These are phyloP conservation scores for Entoloma clypeatum DNA, from an alignment of 1,284 basidiomycete genomes.

Conservation along the genomic window DNA sequence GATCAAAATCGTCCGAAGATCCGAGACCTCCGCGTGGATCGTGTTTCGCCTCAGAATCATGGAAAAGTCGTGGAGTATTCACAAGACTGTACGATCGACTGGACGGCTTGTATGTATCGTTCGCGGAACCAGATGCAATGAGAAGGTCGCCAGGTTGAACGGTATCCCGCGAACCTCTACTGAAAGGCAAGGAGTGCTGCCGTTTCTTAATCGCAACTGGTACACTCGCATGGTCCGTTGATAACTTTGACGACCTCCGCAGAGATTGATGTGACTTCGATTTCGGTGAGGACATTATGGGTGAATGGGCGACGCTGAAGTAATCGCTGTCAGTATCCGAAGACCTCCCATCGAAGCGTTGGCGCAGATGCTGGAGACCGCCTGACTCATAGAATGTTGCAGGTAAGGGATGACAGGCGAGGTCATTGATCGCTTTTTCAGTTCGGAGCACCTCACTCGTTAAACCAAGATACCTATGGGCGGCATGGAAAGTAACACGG, in stretches of 20 bases:
- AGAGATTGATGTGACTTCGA: constrained; percentile 25
- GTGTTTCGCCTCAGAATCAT: constrained; percentile 25
- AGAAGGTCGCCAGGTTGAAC: constrained; percentile 71
- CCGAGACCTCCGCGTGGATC: constrained; percentile 19
- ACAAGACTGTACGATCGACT: constrained; percentile 48
- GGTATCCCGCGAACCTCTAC: constrained; percentile 38
- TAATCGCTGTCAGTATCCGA: constrained; percentile 55
- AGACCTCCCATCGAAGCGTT: constrained; percentile 68
- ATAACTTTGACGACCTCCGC: constrained; percentile 23
- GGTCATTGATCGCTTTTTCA: constrained; percentile 94
- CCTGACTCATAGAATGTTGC: constrained; percentile 91
- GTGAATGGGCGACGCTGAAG: constrained; percentile 37
- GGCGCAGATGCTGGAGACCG: constrained; percentile 84
- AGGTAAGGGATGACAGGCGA: constrained; percentile 94
- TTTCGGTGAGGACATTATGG: constrained; percentile 23
- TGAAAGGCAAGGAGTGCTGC: constrained; percentile 28
- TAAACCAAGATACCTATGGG: constrained; percentile 93
- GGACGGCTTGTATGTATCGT: constrained; percentile 44
- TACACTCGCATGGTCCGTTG: constrained; percentile 19
- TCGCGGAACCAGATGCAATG: constrained; percentile 43
- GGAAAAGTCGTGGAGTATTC: constrained; percentile 47
- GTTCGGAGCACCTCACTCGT: constrained; percentile 95
- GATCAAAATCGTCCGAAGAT: constrained; percentile 61
- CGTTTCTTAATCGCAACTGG: constrained; percentile 14
- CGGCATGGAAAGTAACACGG: constrained; percentile 93